Base-by-base conservation (phyloP, 305 asterid genomes). In the Ruellia speciosa region DNA sequence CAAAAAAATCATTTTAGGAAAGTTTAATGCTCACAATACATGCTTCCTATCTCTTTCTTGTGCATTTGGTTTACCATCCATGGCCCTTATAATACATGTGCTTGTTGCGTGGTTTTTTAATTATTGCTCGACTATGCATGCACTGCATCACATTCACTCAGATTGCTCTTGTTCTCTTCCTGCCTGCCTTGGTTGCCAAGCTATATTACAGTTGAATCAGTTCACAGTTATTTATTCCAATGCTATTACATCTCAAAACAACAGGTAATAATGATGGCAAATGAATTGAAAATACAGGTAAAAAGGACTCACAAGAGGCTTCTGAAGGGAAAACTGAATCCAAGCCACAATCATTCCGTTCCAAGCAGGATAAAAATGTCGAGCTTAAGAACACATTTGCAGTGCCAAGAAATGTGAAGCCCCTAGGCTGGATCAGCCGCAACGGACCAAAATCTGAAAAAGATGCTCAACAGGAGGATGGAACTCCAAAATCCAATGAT, bases 361-460 rank as follows among this genome's bases (percentile, higher is more conserved):
- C 75, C 17, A 65, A 60, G 58, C 67, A 58, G 17, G 69, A 65
- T 2, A n/a, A 43, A 12, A 70, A 69, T 19, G 67, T 80, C 52
- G 76, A 77, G 78, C 78, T 83, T 50, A 77, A 70, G 68, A 82
- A 76, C 79, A 82, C 93, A 5, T 92, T 92, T 65, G 95, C 96
- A 3, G 76, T 84, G 66, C 95, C 98, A 47, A 75, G 96, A 82
- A 75, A 78, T 31, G 94, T 90, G 52, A 79, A 65, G 64, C 81
- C 94, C 9, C 68, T 90, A 43, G 90, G 87, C 49, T 60, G 78
- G 80, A 70, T 54, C 50, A 63, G 58, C 54, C 60, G 60, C 59
- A 41, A 62, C 52, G 68, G 68, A 63, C 62, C 73, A 43, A 68
- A 59, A 24, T 15, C 82, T 16, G 79, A 67, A 51, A 68, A 57